A percentile compares a stretch with the other conserved stretches of the same genome.
phyloP scores from a whole-genome alignment of 1,284 basidiomycete genomes.

The Trichosporon inkin region DNA sequence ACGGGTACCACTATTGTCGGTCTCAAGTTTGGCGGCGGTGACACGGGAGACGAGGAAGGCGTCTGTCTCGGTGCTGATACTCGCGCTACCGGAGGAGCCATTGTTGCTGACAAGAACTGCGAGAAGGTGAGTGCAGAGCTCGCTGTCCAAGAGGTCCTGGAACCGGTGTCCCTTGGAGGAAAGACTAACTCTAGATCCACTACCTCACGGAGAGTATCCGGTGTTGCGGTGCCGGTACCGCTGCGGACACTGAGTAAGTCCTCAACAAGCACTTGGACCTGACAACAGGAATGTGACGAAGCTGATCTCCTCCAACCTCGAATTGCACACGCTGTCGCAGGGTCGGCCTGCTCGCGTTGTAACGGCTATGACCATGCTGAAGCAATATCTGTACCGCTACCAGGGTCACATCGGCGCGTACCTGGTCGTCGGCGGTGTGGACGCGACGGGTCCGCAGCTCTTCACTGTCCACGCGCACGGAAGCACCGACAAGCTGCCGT shows the following conservation, averaged over 20 bases:
- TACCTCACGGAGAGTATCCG: constrained; percentile 90
- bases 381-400: constrained; percentile 78
- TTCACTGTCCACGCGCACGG: constrained; percentile 97
- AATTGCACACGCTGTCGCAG: constrained; percentile 77
- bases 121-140: constrained; percentile 73
- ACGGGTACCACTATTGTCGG: constrained; percentile 97
- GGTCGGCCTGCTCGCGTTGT: constrained; percentile 85
- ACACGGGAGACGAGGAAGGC: constrained; percentile 64
- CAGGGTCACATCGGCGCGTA: constrained; percentile 94
- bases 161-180: background rate
- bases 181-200: constrained; percentile 68
- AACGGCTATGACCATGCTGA: constrained; percentile 97
- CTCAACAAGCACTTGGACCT: background rate
- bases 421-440: constrained; percentile 94
- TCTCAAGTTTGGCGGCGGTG: constrained; percentile 67
- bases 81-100: constrained; percentile 86
- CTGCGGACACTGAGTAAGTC: constrained; percentile 81
- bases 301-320: constrained; percentile 88
- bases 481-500: constrained; percentile 96
- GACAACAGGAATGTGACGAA: constrained; percentile 69
- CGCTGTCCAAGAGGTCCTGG: background rate
- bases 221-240: constrained; percentile 97
- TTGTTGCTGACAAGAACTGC: constrained; percentile 99
- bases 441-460: constrained; percentile 85
- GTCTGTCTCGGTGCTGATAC: constrained; percentile 96